Conservation (phyloP, 2,329 filamentous ascomycete genomes). For the Penicillium sp. region DNA sequence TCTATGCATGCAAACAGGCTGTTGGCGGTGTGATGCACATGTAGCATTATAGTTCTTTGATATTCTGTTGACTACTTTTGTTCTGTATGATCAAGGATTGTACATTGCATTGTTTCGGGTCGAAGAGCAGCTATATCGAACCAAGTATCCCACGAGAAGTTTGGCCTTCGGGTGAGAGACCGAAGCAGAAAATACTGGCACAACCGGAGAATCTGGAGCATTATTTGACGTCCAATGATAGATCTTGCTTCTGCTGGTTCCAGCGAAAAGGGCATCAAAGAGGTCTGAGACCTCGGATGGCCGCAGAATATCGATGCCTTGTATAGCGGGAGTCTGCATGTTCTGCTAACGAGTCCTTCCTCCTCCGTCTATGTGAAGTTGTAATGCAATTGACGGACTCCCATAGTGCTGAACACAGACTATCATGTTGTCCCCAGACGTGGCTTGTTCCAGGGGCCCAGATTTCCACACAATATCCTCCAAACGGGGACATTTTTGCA, state of each 20-base stretch:
- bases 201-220: constrained; percentile 25
- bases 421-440: background rate
- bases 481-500: background rate
- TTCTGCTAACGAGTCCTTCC: constrained; percentile 23
- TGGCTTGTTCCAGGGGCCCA: background rate
- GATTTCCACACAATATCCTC: background rate
- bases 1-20: constrained; percentile 30
- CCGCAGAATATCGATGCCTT: constrained; percentile 29
- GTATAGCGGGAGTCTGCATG: constrained; percentile 29
- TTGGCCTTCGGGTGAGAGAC: background rate
- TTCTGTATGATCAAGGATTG: background rate
- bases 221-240: constrained; percentile 24
- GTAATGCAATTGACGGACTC: constrained; percentile 17
- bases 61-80: background rate
- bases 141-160: background rate
- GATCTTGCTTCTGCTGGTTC: constrained; percentile 14
- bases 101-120: background rate
- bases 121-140: background rate
- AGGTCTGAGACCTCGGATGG: constrained; percentile 35
- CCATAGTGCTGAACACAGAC: constrained; percentile 12
- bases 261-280: constrained; percentile 25
- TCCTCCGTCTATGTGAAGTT: constrained; percentile 8
- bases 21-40: constrained; percentile 17
- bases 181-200: constrained; percentile 2
- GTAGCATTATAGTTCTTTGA: background rate